Conservation (phyloP, 2,329 filamentous ascomycete genomes). For the Capronia americana region DNA sequence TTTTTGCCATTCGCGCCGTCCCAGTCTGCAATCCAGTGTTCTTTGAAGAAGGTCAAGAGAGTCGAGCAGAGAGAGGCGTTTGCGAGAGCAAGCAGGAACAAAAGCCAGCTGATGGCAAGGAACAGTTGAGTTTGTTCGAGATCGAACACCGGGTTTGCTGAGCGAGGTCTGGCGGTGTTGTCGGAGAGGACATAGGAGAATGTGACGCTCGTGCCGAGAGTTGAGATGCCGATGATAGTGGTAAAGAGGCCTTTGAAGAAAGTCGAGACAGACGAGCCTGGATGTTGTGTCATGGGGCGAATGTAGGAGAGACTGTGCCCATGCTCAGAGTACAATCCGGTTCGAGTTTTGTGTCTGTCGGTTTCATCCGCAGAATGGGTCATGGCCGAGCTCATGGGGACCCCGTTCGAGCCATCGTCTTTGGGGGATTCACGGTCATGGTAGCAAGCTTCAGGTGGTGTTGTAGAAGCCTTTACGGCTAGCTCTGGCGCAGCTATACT, state of each 20-base stretch:
- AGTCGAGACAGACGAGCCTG: conserved; percentile 34
- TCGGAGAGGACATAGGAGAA: conserved; percentile 41
- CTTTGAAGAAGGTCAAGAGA: conserved; percentile 40
- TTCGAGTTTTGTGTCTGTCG: conserved; percentile 13
- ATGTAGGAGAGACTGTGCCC: conserved; percentile 36
- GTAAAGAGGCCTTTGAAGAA: conserved; percentile 41
- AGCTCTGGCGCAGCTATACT: background rate
- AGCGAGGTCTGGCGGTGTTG: conserved; percentile 24
- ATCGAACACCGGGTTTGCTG: conserved; percentile 26
- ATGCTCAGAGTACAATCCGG: conserved; percentile 33
- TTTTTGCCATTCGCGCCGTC: conserved; percentile 36
- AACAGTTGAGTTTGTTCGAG: conserved; percentile 32
- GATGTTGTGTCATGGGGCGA: conserved; percentile 36
- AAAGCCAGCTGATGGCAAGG: conserved; percentile 40
- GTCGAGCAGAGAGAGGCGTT: conserved; percentile 39
- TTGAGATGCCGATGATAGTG: conserved; percentile 39
- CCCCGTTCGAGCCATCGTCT: conserved; percentile 2
- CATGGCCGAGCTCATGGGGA: background rate
- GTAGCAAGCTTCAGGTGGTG: conserved; percentile 1
- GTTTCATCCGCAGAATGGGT: background rate
- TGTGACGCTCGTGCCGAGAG: conserved; percentile 39
- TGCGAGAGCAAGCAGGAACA: conserved; percentile 40
- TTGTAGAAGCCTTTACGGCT: conserved; percentile 7
- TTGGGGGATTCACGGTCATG: conserved; percentile 4
- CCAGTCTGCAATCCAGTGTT: conserved; percentile 40